These are phyloP conservation scores for Coemansia sp. DNA, from an alignment of 192 early-diverging fungal genomes.

Conservation along the genomic window DNA sequence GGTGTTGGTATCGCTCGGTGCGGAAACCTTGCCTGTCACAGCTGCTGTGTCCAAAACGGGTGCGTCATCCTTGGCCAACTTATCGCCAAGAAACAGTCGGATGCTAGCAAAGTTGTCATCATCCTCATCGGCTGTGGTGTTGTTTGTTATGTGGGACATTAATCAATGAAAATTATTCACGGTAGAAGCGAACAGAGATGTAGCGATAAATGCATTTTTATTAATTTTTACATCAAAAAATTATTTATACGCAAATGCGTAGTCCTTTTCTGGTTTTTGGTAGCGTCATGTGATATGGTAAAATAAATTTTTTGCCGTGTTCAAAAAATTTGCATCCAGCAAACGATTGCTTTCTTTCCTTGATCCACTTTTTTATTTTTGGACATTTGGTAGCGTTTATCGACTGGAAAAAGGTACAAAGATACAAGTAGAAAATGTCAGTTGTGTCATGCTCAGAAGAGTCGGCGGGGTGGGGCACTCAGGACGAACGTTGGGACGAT, in stretches of 20 bases:
- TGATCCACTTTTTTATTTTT: neutral
- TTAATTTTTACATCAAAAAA: neutral
- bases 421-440: slow-evolving; percentile 24
- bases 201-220: neutral
- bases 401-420: neutral
- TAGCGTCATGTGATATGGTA: neutral
- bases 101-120: slow-evolving; percentile 6
- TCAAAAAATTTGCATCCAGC: neutral
- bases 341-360: neutral
- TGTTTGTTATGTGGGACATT: neutral
- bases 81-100: slow-evolving; percentile 13
- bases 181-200: no score
- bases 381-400: neutral
- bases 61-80: neutral
- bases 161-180: neutral
- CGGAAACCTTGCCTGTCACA: slow-evolving; percentile 16
- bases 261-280: neutral
- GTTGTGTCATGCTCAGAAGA: slow-evolving; percentile 43
- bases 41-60: neutral
- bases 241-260: neutral
- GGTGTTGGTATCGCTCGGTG: slow-evolving; percentile 14
- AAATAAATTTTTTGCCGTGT: neutral
- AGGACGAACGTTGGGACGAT: slow-evolving; percentile 67
- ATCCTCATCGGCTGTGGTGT: neutral
- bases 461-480: slow-evolving; percentile 53